A percentile compares a stretch with the other conserved stretches of the same genome.
These are phyloP conservation scores for Berberis thunbergii DNA, from an alignment of 164 flowering plant species.

Conservation along the genomic window DNA sequence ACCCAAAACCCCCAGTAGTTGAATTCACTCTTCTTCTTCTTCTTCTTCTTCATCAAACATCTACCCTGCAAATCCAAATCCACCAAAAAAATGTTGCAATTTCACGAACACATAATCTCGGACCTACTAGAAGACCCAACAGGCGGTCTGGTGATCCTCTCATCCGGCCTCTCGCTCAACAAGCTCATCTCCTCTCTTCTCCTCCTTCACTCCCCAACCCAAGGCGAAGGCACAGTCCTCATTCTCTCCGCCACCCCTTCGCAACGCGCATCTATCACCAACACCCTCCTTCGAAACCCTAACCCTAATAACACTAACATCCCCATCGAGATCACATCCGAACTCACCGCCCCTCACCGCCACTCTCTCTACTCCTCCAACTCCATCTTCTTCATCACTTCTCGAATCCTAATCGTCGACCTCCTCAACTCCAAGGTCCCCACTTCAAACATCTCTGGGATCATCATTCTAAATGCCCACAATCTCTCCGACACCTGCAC, in stretches of 20 bases:
- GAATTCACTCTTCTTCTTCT: background rate
- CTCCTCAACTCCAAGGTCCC: constrained; percentile 56
- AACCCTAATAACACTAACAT: constrained; percentile 16
- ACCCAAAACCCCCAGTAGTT: too few relatives aligned
- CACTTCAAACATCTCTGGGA: constrained; percentile 42
- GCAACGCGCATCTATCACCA: constrained; percentile 7
- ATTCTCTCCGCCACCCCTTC: constrained; percentile 49
- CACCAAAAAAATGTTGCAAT: constrained; percentile 46
- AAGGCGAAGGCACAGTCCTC: constrained; percentile 62
- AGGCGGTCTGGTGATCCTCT: constrained; percentile 71
- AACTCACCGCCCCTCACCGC: constrained; percentile 53
- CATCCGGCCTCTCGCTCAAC: constrained; percentile 72
- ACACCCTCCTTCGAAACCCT: constrained; percentile 11
- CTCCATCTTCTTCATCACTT: constrained; percentile 54
- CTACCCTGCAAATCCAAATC: background rate
- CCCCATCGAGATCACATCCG: constrained; percentile 67
- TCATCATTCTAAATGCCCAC: constrained; percentile 65
- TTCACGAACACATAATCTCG: constrained; percentile 72
- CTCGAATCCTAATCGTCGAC: constrained; percentile 88
- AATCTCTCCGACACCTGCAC: constrained; percentile 70
- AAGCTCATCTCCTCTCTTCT: constrained; percentile 69
- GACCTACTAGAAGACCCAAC: constrained; percentile 67
- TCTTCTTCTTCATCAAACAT: background rate
- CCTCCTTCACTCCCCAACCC: constrained; percentile 61
- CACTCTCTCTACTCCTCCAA: constrained; percentile 68